Evolutionary conservation across 2,329 filamentous ascomycete species (phyloP).

Genomic region (Pestalotiopsis sp.): DNA sequence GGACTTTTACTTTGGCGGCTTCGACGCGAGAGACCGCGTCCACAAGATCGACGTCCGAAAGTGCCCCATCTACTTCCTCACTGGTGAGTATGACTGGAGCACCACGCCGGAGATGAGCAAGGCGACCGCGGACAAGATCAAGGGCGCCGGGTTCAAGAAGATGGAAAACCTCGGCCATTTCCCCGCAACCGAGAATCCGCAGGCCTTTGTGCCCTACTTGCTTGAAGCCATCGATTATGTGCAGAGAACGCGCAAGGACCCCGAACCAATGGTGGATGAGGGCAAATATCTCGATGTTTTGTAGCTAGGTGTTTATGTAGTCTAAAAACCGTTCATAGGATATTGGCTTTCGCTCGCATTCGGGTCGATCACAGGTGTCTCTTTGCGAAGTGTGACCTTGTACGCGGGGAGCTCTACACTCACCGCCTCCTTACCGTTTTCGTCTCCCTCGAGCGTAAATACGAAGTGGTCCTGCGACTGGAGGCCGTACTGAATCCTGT

Average conservation of each 20-base stretch:
- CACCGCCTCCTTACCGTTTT: neutral
- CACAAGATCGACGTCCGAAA: conserved; percentile 44
- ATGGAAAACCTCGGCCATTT: conserved; percentile 15
- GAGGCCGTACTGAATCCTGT: conserved; percentile 1
- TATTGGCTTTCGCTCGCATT: neutral
- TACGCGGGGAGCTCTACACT: conserved; percentile 5
- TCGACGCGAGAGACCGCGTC: conserved; percentile 45
- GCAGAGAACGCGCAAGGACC: neutral
- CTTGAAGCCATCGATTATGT: conserved; percentile 3
- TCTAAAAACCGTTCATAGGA: neutral
- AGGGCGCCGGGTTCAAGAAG: conserved; percentile 10
- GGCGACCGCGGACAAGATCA: conserved; percentile 14
- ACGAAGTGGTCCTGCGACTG: conserved; percentile 7
- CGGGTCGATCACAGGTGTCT: neutral
- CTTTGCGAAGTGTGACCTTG: neutral
- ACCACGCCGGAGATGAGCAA: conserved; percentile 15
- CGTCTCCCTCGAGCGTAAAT: neutral
- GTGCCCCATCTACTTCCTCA: conserved; percentile 52
- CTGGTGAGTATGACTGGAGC: conserved; percentile 29
- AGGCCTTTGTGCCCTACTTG: conserved; percentile 10
- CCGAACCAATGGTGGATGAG: conserved; percentile 1
- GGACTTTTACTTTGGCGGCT: conserved; percentile 52
- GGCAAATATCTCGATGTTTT: neutral
- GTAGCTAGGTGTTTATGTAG: neutral
- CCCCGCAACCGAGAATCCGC: conserved; percentile 13